Conservation (phyloP, 2,329 filamentous ascomycete genomes). For the Paecilomyces variotii region DNA sequence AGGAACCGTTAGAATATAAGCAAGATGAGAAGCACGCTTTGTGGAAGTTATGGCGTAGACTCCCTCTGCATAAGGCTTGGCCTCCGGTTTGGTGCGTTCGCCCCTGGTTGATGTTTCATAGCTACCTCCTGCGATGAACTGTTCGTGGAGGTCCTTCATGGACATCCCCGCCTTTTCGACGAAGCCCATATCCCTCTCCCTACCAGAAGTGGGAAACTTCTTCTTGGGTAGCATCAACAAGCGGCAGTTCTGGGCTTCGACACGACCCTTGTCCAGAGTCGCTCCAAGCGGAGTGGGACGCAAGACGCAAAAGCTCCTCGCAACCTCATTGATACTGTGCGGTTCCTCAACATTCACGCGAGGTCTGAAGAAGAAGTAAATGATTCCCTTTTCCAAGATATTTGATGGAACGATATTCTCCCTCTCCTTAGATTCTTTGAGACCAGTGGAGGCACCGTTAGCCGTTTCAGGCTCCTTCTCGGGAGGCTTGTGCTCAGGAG, state of each 20-base stretch:
- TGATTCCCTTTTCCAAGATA: slow-evolving; percentile 77
- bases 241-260: slow-evolving; percentile 56
- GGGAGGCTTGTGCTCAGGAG: slow-evolving; percentile 1
- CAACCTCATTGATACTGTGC: slow-evolving; percentile 61
- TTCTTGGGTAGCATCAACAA: slow-evolving; percentile 80
- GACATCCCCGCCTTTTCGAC: slow-evolving; percentile 65
- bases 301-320: slow-evolving; percentile 71
- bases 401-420: slow-evolving; percentile 48
- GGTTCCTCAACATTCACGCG: slow-evolving; percentile 67
- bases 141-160: slow-evolving; percentile 62
- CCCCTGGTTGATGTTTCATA: slow-evolving; percentile 72
- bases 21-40: slow-evolving; percentile 64
- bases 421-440: slow-evolving; percentile 44
- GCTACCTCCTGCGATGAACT: slow-evolving; percentile 58
- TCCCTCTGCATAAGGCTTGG: slow-evolving; percentile 72
- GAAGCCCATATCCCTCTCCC: slow-evolving; percentile 71
- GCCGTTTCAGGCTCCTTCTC: slow-evolving; percentile 3
- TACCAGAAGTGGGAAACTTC: slow-evolving; percentile 59
- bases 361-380: slow-evolving; percentile 84
- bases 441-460: slow-evolving; percentile 26
- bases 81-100: slow-evolving; percentile 58
- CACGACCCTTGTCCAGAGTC: slow-evolving; percentile 54
- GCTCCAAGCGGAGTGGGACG: slow-evolving; percentile 63
- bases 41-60: slow-evolving; percentile 74
- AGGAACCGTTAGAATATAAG: slow-evolving; percentile 71